These are phyloP conservation scores for Ganoderma lucidum DNA, from an alignment of 1,284 basidiomycete genomes.

Conservation along the genomic window DNA sequence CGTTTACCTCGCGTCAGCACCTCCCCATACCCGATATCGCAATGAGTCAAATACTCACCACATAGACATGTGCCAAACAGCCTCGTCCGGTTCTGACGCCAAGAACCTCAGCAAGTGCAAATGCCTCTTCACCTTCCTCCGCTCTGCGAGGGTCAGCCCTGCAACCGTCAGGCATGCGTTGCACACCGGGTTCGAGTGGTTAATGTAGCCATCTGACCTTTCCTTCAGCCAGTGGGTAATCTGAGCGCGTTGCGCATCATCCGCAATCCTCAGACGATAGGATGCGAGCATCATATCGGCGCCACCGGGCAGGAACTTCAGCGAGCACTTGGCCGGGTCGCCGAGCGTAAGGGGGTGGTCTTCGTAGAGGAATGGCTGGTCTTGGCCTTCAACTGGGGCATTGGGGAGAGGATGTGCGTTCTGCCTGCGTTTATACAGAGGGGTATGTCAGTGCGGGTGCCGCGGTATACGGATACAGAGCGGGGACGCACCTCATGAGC, in stretches of 20 bases:
- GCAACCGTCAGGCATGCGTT: conserved; percentile 6
- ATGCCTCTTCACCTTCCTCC: neutral
- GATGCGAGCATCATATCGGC: neutral
- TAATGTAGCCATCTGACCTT: neutral
- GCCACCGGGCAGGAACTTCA: conserved; percentile 19
- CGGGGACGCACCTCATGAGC: neutral
- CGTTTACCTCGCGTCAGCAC: neutral
- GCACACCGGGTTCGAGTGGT: neutral
- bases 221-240: conserved; percentile 1
- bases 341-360: conserved; percentile 9
- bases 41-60: conserved; percentile 7
- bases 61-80: conserved; percentile 15
- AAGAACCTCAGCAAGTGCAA: neutral
- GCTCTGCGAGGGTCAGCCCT: too few species aligned
- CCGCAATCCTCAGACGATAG: conserved; percentile 6
- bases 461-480: too few species aligned
- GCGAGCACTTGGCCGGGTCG: neutral
- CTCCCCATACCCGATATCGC: neutral
- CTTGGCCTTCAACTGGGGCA: neutral
- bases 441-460: too few species aligned
- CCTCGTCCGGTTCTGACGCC: conserved; percentile 5
- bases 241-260: neutral
- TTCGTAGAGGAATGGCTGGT: neutral
- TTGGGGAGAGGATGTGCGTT: neutral
- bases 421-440: neutral